Evolutionary conservation across 2,329 filamentous ascomycete species (phyloP), one percentile per base, ranked within the genome.

Genomic region (Fusarium sterilihyphosum): DNA sequence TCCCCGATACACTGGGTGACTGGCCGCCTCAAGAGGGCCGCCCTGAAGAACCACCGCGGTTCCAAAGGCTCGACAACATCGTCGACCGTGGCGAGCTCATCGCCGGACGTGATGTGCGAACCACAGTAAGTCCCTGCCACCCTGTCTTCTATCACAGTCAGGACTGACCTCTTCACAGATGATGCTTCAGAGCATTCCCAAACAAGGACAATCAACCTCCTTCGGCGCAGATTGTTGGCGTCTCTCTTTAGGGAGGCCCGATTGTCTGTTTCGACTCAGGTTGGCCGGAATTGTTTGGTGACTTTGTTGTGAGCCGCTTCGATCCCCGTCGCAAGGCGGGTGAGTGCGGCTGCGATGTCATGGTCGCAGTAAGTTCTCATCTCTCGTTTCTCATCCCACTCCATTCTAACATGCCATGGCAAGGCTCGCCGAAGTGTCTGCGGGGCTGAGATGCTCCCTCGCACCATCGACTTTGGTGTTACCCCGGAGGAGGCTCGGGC

Each of bases 121-220:
- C 93, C 16, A 94, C 92, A 3, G 92, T 93, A 84, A 82, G 88
- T 83, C 10, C 8, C 59, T 43, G 50, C 31, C 33, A 52, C 35
- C 14, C 35, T 8, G 10, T 6, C 35, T 38, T 54, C 9, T 31
- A 20, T 20, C 31, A 26, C 7, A 12, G 5, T 6, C 22, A 26
- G 24, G 40, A 22, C 50, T 54, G n/a, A 60, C 49, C 31, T 20
- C 49, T 24, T 24, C 4, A 35, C 17, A 52, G 49, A 52, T 52
- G 74, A 98, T 98, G 96, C 84, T 98, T 41, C 92, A 95, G 52
- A 98, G 98, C 81, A 96, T 98, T 98, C 52, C 95, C 95, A 5
- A 98, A 97, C 84, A 94, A 95, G 78, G 92, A 97, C 66, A 90
- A 94, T 78, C 90, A 94, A 82, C 85, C 87, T 3, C 92, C 93